phyloP scores from a whole-genome alignment of 2,329 filamentous ascomycete species.

The Aspergillus caelatus region DNA sequence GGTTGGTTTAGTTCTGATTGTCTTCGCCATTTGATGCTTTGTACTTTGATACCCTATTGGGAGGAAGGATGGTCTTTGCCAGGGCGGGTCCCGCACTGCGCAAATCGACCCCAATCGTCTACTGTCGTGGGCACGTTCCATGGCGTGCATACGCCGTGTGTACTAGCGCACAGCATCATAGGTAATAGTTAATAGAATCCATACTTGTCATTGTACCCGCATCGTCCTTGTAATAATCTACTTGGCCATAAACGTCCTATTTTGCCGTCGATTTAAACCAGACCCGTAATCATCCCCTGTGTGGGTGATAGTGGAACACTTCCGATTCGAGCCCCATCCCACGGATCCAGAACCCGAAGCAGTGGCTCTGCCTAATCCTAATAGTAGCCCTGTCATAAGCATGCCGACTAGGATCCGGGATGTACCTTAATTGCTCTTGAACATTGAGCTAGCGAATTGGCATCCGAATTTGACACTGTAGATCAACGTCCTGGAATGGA shows the following conservation, averaged over 20 bases:
- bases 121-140: constrained; percentile 23
- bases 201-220: constrained; percentile 21
- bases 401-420: background rate
- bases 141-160: constrained; percentile 18
- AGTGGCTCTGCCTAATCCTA: background rate
- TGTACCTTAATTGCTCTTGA: constrained; percentile 1
- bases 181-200: constrained; percentile 44
- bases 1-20: constrained; percentile 29
- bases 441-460: background rate
- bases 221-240: background rate
- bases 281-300: no score
- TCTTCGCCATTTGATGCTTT: constrained; percentile 28
- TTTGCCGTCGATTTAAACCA: background rate
- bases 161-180: constrained; percentile 32
- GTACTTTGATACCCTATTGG: constrained; percentile 40
- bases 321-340: background rate
- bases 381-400: background rate
- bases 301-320: background rate
- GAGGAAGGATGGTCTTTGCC: constrained; percentile 30
- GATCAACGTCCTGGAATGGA: background rate
- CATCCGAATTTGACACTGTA: background rate
- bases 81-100: constrained; percentile 21
- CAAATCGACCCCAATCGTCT: constrained; percentile 30
- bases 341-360: background rate
- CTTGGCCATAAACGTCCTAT: background rate